Conservation (phyloP, 2,329 filamentous ascomycete species). For the Zasmidium angulare region DNA sequence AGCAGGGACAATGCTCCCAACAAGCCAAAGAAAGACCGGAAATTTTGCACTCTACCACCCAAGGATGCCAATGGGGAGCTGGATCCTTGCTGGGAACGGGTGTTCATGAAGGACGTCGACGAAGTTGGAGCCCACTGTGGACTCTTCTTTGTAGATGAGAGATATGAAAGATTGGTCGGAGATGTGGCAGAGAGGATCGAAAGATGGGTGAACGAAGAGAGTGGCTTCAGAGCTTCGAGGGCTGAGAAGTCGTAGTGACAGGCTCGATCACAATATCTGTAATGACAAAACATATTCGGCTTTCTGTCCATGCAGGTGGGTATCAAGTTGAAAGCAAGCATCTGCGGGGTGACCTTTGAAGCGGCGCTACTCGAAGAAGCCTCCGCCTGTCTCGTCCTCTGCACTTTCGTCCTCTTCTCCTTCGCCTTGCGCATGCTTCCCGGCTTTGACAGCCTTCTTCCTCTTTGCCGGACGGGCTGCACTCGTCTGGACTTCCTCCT, state of each 20-base stretch:
- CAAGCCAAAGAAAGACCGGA: slow-evolving; percentile 58
- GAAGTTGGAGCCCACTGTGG: slow-evolving; percentile 84
- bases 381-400: slow-evolving; percentile 36
- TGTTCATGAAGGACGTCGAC: slow-evolving; percentile 80
- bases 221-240: neutral
- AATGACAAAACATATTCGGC: neutral
- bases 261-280: neutral
- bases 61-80: slow-evolving; percentile 55
- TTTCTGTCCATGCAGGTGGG: slow-evolving; percentile 4
- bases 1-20: slow-evolving; percentile 17
- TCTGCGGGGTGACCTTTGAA: neutral
- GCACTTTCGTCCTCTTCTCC: slow-evolving; percentile 26
- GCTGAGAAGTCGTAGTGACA: slow-evolving; percentile 3
- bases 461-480: neutral
- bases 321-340: slow-evolving; percentile 6
- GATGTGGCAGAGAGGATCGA: slow-evolving; percentile 38
- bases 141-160: slow-evolving; percentile 69
- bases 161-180: slow-evolving; percentile 38
- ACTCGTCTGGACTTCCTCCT: slow-evolving; percentile 7
- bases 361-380: slow-evolving; percentile 36
- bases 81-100: slow-evolving; percentile 73
- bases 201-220: slow-evolving; percentile 33
- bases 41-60: slow-evolving; percentile 75
- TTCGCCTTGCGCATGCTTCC: neutral
- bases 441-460: neutral